Percentiles rank a stretch among this genome's conserved stretches.
Evolutionary conservation across 352 stramenopile genomes (phyloP).

Genomic region (Globisporangium irregulare): DNA sequence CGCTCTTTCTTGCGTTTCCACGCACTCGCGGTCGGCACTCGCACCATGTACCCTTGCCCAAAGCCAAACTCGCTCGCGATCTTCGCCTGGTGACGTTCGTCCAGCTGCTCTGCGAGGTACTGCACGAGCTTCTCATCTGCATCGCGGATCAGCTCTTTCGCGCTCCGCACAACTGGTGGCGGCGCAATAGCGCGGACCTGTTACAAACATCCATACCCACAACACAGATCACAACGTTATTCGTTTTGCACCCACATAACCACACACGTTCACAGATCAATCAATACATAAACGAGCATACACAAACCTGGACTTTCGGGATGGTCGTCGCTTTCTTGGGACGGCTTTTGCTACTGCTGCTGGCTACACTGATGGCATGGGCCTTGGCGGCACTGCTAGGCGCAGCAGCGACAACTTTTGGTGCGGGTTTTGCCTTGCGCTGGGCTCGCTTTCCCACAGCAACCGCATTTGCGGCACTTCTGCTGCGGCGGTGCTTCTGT

Average conservation of each 20-base stretch:
- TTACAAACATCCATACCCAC: neutral
- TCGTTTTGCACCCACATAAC: neutral
- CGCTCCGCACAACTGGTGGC: slow-evolving; percentile 20
- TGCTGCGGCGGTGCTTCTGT: slow-evolving; percentile 7
- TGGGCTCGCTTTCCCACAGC: slow-evolving; percentile 1
- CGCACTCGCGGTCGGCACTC: slow-evolving; percentile 28
- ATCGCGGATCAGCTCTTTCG: slow-evolving; percentile 41
- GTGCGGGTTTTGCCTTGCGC: slow-evolving; percentile 12
- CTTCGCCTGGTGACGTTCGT: slow-evolving; percentile 40
- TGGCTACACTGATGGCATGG: neutral
- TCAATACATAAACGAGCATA: neutral
- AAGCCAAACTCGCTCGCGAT: slow-evolving; percentile 46
- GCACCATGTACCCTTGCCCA: slow-evolving; percentile 58
- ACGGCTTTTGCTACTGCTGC: slow-evolving; percentile 1
- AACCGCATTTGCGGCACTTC: neutral
- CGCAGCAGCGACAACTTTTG: neutral
- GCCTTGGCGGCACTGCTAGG: neutral
- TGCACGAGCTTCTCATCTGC: slow-evolving; percentile 47
- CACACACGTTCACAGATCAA: neutral
- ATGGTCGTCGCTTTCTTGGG: slow-evolving; percentile 8
- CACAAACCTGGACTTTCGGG: slow-evolving; percentile 6
- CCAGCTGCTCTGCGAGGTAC: slow-evolving; percentile 57
- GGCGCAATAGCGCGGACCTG: slow-evolving; percentile 1
- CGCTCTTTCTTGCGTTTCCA: slow-evolving; percentile 35
- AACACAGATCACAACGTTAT: neutral